Evolutionary conservation across 129 eudicot species (phyloP), one percentile per base, ranked within the genome.

Genomic region (Lactuca saligna): DNA sequence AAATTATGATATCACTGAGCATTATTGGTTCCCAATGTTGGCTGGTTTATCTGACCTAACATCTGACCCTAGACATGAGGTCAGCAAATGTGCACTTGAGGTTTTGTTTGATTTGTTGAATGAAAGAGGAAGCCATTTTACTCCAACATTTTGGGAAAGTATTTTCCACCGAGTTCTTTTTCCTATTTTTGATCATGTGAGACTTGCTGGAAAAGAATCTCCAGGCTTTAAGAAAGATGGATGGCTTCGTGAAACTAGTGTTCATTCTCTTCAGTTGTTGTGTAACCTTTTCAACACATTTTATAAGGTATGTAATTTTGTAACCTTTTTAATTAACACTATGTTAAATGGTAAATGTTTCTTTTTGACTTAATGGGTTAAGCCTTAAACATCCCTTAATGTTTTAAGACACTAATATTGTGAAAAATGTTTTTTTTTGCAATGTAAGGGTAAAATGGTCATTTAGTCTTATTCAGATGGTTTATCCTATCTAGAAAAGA

Each of bases 1-100:
- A 70, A 78, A 74, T 62, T 82, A 32, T 59, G 97, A 91, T 71
- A 81, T 91, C 74, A 86, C 94, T 8, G 97, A 91, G 78, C 91
- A 91, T 72, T 91, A 88, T 77, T 91, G 97, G 97, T 91, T 91
- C 75, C 97, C 97, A 0, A 91, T 91, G 97, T 73, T 91, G 69
- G 94, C 97, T 70, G 97, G 97, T 78, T 81, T 91, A 60, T 91
- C 97, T 80, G 96, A 88, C 63, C 81, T 91, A 59, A 91, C 97
- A 34, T 91, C 97, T 67, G 94, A 91, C 68, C 69, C 96, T 39
- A 80, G 97, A 62, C 69, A 77, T 0, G 97, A 88, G 79, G 96
- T 91, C 80, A 82, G 97, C 82, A 84, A 83, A 57, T 91, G 97
- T 73, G 96, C 97, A 56, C 96, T 91, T 29, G 97, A 91, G 86